Percentiles rank a stretch among this genome's conserved stretches.
Conservation (phyloP, 129 eudicot species). For the Oenanthe sinensis region DNA sequence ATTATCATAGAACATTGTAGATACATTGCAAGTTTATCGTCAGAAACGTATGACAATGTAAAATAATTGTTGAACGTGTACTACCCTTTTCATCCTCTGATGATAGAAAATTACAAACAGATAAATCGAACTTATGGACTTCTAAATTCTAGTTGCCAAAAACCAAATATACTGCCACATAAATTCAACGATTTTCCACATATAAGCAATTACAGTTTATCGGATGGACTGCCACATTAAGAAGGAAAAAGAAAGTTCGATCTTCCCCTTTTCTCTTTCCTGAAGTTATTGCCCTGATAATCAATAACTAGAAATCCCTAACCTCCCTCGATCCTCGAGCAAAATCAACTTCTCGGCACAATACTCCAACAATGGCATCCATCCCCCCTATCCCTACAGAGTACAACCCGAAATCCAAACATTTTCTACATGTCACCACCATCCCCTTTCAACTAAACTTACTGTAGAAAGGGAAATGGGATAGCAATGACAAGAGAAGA, state of each 20-base stretch:
- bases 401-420: neutral
- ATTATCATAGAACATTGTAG: neutral
- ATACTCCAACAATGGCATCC: neutral
- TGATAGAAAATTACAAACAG: neutral
- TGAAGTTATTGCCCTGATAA: neutral
- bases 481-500: neutral
- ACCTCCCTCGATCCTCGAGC: neutral
- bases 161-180: neutral
- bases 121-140: neutral
- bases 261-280: neutral
- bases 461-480: neutral
- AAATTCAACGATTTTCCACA: neutral
- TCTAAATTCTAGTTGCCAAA: neutral
- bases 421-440: neutral
- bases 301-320: neutral
- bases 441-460: neutral
- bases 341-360: neutral
- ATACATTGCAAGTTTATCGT: neutral
- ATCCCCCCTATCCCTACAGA: neutral
- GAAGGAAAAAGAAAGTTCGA: neutral
- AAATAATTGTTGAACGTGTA: neutral
- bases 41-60: neutral
- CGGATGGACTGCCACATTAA: neutral
- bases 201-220: no score
- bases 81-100: neutral